These are phyloP conservation scores for Hypoxylon sp. DNA, from an alignment of 2,329 filamentous ascomycete species.

Conservation along the genomic window DNA sequence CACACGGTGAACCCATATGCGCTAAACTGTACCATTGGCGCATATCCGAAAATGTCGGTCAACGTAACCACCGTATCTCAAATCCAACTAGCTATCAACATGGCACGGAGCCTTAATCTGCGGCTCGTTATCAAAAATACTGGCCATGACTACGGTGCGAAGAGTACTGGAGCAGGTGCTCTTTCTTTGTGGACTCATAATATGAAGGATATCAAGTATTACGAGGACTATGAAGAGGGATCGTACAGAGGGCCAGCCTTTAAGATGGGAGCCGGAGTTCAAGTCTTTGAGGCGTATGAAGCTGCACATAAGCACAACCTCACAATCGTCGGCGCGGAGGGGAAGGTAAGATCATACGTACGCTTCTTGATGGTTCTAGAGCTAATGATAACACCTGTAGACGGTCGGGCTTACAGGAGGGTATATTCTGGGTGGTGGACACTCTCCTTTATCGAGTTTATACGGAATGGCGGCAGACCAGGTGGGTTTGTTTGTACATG, in stretches of 20 bases:
- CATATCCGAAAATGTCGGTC: slow-evolving; percentile 50
- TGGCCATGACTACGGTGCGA: slow-evolving; percentile 51
- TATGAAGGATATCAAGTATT: slow-evolving; percentile 50
- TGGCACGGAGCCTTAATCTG: slow-evolving; percentile 50
- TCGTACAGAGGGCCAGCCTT: slow-evolving; percentile 50
- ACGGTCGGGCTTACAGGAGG: slow-evolving; percentile 68
- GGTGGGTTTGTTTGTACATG: slow-evolving; percentile 30
- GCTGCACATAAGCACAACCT: slow-evolving; percentile 47
- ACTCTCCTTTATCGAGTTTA: slow-evolving; percentile 65
- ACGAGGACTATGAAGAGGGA: slow-evolving; percentile 48
- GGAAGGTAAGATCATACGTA: slow-evolving; percentile 39
- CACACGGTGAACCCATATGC: slow-evolving; percentile 48
- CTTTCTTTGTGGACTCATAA: slow-evolving; percentile 52
- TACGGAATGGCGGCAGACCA: slow-evolving; percentile 68
- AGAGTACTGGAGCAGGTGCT: slow-evolving; percentile 50
- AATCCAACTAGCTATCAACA: slow-evolving; percentile 50
- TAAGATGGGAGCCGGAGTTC: slow-evolving; percentile 51
- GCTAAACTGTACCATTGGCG: slow-evolving; percentile 48
- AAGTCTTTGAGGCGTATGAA: slow-evolving; percentile 50
- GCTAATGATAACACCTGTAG: slow-evolving; percentile 27
- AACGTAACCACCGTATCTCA: slow-evolving; percentile 51
- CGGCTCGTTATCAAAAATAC: slow-evolving; percentile 52
- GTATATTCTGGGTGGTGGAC: slow-evolving; percentile 66
- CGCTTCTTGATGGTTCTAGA: background rate
- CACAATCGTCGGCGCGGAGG: slow-evolving; percentile 48